Evolutionary conservation across 192 early-diverging fungal species (phyloP), one percentile per base, ranked within the genome.

Genomic region (Haplosporangium gracile): DNA sequence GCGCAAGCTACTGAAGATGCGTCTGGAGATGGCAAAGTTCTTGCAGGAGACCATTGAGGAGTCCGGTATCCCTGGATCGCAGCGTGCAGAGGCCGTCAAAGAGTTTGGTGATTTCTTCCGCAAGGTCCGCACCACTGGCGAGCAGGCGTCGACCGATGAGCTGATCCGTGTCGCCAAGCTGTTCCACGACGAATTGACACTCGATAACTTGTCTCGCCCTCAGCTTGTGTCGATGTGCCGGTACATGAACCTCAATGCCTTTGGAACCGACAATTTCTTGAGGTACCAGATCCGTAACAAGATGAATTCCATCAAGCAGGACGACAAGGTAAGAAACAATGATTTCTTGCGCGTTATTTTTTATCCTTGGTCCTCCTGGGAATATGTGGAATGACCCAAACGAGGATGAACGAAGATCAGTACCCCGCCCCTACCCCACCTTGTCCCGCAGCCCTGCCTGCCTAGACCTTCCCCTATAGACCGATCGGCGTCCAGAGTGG

Each of bases 211-310:
- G 88, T 96, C 97, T 49, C 93, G 97, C 49, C 97, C 97, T 47
- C 98, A 99, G 89, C 93, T 99, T 29, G 97, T 98, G 45, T 95
- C 94, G 88, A 97, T 99, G 94, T 96, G 95, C 82, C 94, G 96
- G 74, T 99, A 96, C 91, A 97, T 99, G 97, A 94, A 94, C 77
- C 92, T 98, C 76, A 97, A 97, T 72, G 95, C 96, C n/a, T 99
- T 98, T 88, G 98, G 98, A 49, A 98, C 97, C n/a, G 98, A 99
- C 90, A 95, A 96, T 71, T 98, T 97, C 84, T 93, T 99, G 76
- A 94, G 97, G 75, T 95, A 96, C 90, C 96, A 96, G 88, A 97
- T 99, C 82, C 94, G 97, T 32, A 94, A 95, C 77, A 92, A 95
- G 75, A 96, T 98, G 93, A 90, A 91, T 51, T 93, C 95, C 70